phyloP scores from a whole-genome alignment of 129 eudicot species.

The Solidago caesia region DNA sequence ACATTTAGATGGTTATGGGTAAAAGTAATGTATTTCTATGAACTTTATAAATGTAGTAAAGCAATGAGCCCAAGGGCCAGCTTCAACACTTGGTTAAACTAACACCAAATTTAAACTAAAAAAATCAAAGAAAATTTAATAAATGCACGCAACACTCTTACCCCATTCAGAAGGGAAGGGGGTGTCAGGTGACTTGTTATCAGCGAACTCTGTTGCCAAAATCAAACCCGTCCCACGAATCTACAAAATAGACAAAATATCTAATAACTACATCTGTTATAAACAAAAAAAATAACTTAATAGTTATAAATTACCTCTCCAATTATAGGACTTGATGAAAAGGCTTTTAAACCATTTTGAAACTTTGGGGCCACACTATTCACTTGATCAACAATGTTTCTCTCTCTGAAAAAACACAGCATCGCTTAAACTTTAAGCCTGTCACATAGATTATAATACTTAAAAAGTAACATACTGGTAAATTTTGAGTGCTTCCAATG shows the following conservation, averaged over 20 bases:
- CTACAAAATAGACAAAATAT: slow-evolving; percentile 29
- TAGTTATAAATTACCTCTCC: slow-evolving; percentile 49
- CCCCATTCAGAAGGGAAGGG: slow-evolving; percentile 72
- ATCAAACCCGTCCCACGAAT: slow-evolving; percentile 65
- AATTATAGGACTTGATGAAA: slow-evolving; percentile 52
- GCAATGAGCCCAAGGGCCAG: too few relatives aligned
- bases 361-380: slow-evolving; percentile 48
- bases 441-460: not conserved
- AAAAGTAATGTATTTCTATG: not conserved
- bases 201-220: slow-evolving; percentile 58
- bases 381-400: slow-evolving; percentile 56
- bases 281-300: not conserved
- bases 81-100: too few relatives aligned
- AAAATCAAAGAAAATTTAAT: not conserved
- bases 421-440: not conserved
- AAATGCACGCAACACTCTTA: slow-evolving; percentile 14
- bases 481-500: slow-evolving; percentile 79
- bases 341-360: slow-evolving; percentile 58
- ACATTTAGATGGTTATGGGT: not conserved
- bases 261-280: not conserved
- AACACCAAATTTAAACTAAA: slow-evolving; percentile 1
- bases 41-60: too few relatives aligned
- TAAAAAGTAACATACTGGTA: slow-evolving; percentile 47
- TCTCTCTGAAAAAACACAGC: slow-evolving; percentile 42
- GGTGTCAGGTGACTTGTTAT: slow-evolving; percentile 60